Conservation (phyloP, 768 basidiomycete genomes). For the Melanogaster broomeanus region DNA sequence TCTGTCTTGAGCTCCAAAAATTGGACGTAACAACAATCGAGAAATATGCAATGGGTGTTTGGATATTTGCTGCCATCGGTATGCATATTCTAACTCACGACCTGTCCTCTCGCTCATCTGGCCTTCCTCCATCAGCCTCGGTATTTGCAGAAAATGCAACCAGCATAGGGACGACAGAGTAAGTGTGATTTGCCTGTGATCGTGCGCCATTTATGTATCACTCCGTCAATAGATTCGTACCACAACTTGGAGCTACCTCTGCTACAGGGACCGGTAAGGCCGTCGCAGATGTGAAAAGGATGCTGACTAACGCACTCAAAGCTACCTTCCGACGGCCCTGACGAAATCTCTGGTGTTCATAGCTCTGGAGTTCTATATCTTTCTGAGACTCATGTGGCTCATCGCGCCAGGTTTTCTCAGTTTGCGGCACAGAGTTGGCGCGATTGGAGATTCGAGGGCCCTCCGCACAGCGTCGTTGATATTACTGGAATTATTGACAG, state of each 20-base stretch:
- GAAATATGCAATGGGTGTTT: slow-evolving; percentile 30
- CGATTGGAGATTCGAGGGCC: slow-evolving; percentile 32
- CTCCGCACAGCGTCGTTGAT: slow-evolving; percentile 41
- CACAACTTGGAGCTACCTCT: slow-evolving; percentile 27
- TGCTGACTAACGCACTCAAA: slow-evolving; percentile 15
- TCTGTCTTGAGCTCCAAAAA: slow-evolving; percentile 36
- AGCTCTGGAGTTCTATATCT: slow-evolving; percentile 39
- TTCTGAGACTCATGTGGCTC: slow-evolving; percentile 34
- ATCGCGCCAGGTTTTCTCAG: slow-evolving; percentile 24
- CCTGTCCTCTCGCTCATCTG: background rate
- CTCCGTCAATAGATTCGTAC: slow-evolving; percentile 18
- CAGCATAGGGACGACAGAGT: slow-evolving; percentile 38
- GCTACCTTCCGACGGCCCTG: slow-evolving; percentile 42
- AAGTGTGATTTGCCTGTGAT: slow-evolving; percentile 7
- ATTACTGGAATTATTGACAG: slow-evolving; percentile 42
- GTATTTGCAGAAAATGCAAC: slow-evolving; percentile 43
- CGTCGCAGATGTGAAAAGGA: background rate
- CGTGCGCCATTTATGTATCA: background rate
- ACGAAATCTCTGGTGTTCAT: slow-evolving; percentile 36
- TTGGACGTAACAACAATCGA: slow-evolving; percentile 34
- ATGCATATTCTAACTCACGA: slow-evolving; percentile 5
- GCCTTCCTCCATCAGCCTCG: slow-evolving; percentile 28
- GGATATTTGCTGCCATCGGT: slow-evolving; percentile 39
- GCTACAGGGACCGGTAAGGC: slow-evolving; percentile 33
- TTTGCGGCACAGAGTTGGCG: slow-evolving; percentile 13